Evolutionary conservation across 495 filamentous ascomycete genomes (phyloP), one percentile per base, ranked within the genome.

Genomic region (Podospora tetraspora): DNA sequence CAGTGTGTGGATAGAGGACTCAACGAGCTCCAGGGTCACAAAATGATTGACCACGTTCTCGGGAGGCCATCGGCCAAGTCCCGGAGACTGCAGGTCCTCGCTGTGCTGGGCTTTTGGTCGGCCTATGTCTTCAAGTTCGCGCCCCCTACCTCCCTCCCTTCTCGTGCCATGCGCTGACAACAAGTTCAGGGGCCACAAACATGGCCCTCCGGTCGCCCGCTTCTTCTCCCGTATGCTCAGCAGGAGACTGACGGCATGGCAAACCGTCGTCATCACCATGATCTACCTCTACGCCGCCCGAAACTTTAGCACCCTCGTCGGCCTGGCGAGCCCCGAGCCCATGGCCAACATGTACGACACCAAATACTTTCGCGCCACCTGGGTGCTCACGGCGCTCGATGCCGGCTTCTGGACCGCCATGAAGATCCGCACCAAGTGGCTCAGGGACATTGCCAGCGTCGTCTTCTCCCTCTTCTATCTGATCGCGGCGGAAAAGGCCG

Each of bases 401-500:
- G 95, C 95, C 11, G 95, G 95, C 0, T 99, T 97, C 78, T 99
- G 95, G 95, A 96, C 93, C 0, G 96, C 95, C 6, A 99, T 99
- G 95, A 90, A 88, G 65, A 91, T 99, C 62, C 86, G 85, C 60
- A 86, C 83, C 64, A 94, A 92, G 72, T 93, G 91, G 90, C 74
- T 96, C 21, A 84, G 92, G 25, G 94, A 98, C 75, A 73, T 96
- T 19, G 86, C 88, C 4, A 93, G 90, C 69, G 83, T 99, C 23
- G 83, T 91, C 24, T 98, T 97, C 75, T 90, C 89, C 1, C 75
- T 88, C 1, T 98, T 97, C 79, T 99, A 99, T 77, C 81, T 99
- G 61, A 84, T 97, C 65, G 92, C 93, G 13, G 94, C 96, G 2
- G 95, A 98, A 75, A 89, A 91, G 73, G 95, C 95, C 3, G 95